phyloP scores from a whole-genome alignment of 345 rosid genomes.

The Gossypium mustelinum region DNA sequence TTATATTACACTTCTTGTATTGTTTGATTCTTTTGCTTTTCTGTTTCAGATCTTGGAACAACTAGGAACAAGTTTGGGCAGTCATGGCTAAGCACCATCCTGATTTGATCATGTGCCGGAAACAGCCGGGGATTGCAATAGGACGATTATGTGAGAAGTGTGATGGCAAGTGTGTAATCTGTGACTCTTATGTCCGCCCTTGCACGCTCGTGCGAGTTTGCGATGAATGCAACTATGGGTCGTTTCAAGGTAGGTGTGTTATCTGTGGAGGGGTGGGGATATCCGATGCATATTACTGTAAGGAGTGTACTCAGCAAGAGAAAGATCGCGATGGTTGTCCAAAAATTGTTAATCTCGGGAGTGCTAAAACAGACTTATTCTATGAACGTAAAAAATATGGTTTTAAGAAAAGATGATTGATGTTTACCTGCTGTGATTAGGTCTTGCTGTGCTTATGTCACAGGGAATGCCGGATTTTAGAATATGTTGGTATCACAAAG shows the following conservation, averaged over 20 bases:
- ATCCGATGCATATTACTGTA: no score
- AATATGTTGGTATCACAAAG: background rate
- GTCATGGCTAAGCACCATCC: slow-evolving; percentile 75
- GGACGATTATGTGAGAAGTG: slow-evolving; percentile 62
- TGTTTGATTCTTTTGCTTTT: background rate
- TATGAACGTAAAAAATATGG: no score
- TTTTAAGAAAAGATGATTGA: slow-evolving; percentile 35
- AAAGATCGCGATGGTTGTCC: no score
- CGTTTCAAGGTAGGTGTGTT: slow-evolving; percentile 70
- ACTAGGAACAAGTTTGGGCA: background rate
- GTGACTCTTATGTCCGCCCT: slow-evolving; percentile 70
- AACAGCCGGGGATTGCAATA: slow-evolving; percentile 76
- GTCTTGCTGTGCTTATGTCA: background rate
- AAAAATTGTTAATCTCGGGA: no score
- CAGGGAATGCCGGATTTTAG: background rate
- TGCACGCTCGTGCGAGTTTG: slow-evolving; percentile 72
- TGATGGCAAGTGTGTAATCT: slow-evolving; percentile 66
- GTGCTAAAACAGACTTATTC: no score
- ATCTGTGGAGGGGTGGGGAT: no score
- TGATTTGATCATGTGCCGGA: slow-evolving; percentile 68
- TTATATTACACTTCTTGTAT: background rate
- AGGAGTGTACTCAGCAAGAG: no score
- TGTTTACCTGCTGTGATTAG: background rate
- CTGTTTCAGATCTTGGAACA: background rate
- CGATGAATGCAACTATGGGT: slow-evolving; percentile 72